These are phyloP conservation scores for Suillus weaverae DNA, from an alignment of 768 basidiomycete species.

Conservation along the genomic window DNA sequence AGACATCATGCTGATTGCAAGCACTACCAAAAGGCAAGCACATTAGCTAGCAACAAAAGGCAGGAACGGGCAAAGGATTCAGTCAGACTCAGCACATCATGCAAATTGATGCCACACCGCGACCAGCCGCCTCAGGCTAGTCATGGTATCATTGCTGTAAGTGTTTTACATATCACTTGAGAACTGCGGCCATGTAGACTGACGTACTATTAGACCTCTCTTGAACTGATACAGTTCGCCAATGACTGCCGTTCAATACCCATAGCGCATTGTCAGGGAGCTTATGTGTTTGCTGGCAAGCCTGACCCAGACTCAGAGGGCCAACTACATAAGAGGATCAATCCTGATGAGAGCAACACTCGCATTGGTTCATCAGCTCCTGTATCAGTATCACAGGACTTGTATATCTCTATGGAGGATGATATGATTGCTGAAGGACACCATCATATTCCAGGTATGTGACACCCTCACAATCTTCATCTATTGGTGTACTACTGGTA, in stretches of 20 bases:
- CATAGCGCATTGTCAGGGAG: not conserved
- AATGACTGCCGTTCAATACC: no score
- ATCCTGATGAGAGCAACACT: not conserved
- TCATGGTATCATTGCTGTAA: no score
- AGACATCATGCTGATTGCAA: not conserved
- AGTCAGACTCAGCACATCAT: no score
- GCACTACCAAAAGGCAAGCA: not conserved
- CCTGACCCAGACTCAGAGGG: not conserved
- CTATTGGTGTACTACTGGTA: no score
- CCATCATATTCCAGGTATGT: not conserved
- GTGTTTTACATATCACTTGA: no score
- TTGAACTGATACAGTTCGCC: no score
- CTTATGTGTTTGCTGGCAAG: not conserved
- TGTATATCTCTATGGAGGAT: not conserved
- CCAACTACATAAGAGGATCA: no score
- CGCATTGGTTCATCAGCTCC: not conserved
- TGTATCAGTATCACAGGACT: not conserved
- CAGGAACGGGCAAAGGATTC: not conserved
- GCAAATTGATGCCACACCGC: not conserved
- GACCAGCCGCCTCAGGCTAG: no score
- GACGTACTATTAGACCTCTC: no score
- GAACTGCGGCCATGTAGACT: no score
- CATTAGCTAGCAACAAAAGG: not conserved
- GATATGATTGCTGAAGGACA: not conserved
- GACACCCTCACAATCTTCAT: no score